phyloP scores from a whole-genome alignment of 2,329 filamentous ascomycete species.

The Alternaria incomplexa region DNA sequence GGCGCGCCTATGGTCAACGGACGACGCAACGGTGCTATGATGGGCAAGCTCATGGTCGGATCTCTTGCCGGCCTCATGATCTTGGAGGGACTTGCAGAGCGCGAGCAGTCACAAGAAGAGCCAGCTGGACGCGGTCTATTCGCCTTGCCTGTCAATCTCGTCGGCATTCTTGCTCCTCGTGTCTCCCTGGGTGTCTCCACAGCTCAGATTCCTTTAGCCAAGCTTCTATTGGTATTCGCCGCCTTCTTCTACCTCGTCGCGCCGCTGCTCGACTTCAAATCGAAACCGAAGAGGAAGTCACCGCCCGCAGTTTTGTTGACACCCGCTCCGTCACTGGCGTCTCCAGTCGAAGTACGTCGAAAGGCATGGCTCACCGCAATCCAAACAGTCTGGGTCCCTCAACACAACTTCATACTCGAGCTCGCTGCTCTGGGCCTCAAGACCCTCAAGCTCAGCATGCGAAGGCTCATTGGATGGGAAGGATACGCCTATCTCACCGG shows the following conservation, averaged over 20 bases:
- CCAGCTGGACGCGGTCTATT: constrained; percentile 51
- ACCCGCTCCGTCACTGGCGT: constrained; percentile 73
- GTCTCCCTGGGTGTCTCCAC: constrained; percentile 40
- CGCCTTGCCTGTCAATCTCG: constrained; percentile 49
- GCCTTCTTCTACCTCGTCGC: constrained; percentile 63
- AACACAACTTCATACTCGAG: constrained; percentile 85
- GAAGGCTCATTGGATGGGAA: constrained; percentile 77
- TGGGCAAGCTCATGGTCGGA: constrained; percentile 87
- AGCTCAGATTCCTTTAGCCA: constrained; percentile 53
- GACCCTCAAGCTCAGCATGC: constrained; percentile 79
- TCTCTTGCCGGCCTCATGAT: constrained; percentile 93
- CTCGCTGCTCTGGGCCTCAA: constrained; percentile 81
- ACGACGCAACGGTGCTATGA: constrained; percentile 56
- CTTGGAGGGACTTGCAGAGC: constrained; percentile 76
- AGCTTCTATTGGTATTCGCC: constrained; percentile 59
- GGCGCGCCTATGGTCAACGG: constrained; percentile 48
- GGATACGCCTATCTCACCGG: constrained; percentile 81
- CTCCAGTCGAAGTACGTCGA: constrained; percentile 82
- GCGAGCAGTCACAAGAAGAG: constrained; percentile 61
- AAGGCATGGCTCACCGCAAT: constrained; percentile 93
- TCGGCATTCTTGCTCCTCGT: constrained; percentile 37
- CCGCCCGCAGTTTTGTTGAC: constrained; percentile 50
- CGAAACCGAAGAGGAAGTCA: constrained; percentile 59
- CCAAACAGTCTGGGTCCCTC: constrained; percentile 89
- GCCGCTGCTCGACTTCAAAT: constrained; percentile 63